Conservation (phyloP, 352 stramenopile species). For the Pythium myriotylum region DNA sequence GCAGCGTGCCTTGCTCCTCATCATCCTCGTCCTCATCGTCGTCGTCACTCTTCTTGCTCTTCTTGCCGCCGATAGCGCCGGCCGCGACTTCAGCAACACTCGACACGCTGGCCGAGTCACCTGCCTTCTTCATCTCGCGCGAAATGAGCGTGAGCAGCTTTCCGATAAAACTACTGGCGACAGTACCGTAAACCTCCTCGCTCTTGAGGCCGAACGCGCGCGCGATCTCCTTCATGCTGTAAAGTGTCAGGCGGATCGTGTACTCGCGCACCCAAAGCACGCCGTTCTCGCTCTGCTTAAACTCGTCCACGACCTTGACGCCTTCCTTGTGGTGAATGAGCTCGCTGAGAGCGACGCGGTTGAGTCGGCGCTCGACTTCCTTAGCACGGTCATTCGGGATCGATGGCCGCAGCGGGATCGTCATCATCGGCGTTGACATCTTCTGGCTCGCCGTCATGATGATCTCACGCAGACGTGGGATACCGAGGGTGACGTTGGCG, state of each 20-base stretch:
- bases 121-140: slow-evolving; percentile 92
- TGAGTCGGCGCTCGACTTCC: slow-evolving; percentile 89
- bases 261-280: slow-evolving; percentile 97
- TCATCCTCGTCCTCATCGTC: slow-evolving; percentile 88
- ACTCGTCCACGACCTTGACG: slow-evolving; percentile 91
- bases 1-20: slow-evolving; percentile 87
- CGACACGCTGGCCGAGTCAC: slow-evolving; percentile 48
- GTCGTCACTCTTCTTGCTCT: slow-evolving; percentile 53
- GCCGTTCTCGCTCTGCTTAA: slow-evolving; percentile 88
- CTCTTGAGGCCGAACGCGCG: slow-evolving; percentile 94
- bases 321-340: slow-evolving; percentile 93
- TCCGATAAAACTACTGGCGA: slow-evolving; percentile 89
- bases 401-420: slow-evolving; percentile 90
- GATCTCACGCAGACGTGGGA: slow-evolving; percentile 99
- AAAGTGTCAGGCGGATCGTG: slow-evolving; percentile 94
- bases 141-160: slow-evolving; percentile 95
- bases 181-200: slow-evolving; percentile 91
- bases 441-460: slow-evolving; percentile 99
- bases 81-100: slow-evolving; percentile 55
- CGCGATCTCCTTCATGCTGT: slow-evolving; percentile 94
- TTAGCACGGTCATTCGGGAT: slow-evolving; percentile 57
- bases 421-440: slow-evolving; percentile 99
- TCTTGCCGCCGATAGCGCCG: slow-evolving; percentile 35
- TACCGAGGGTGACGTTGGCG: slow-evolving; percentile 99
- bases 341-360: slow-evolving; percentile 93